Conservation (phyloP, 768 basidiomycete species). For the Xerocomus potaroensis region DNA sequence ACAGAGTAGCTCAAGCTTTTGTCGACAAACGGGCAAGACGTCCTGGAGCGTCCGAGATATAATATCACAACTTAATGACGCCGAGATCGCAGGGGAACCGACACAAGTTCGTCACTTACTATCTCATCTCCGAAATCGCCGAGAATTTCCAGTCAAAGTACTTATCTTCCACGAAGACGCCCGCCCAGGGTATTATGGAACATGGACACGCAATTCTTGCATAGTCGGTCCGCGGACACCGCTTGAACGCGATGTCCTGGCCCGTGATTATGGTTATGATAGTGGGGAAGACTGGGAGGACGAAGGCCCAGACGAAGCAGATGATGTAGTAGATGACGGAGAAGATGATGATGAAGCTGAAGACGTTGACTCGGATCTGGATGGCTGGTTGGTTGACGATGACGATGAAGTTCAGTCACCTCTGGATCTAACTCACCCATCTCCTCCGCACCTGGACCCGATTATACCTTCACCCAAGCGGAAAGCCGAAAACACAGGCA, state of each 20-base stretch:
- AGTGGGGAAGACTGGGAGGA: slow-evolving; percentile 97
- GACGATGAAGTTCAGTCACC: slow-evolving; percentile 63
- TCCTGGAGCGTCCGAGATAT: slow-evolving; percentile 44
- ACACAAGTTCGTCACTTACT: slow-evolving; percentile 63
- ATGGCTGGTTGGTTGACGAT: slow-evolving; percentile 47
- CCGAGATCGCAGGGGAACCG: slow-evolving; percentile 71
- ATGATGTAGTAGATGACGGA: slow-evolving; percentile 59
- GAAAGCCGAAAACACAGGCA: slow-evolving; percentile 51
- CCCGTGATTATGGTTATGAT: slow-evolving; percentile 88
- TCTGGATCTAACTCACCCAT: slow-evolving; percentile 37
- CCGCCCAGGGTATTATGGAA: slow-evolving; percentile 92
- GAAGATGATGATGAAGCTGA: slow-evolving; percentile 67
- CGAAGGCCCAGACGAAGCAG: slow-evolving; percentile 71
- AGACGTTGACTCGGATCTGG: slow-evolving; percentile 41
- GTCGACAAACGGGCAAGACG: slow-evolving; percentile 23
- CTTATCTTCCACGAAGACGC: slow-evolving; percentile 81
- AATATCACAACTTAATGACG: slow-evolving; percentile 66
- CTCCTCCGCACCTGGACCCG: slow-evolving; percentile 29
- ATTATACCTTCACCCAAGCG: slow-evolving; percentile 51
- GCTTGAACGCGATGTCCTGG: slow-evolving; percentile 69
- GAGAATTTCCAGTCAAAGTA: slow-evolving; percentile 67
- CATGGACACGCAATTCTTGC: slow-evolving; percentile 82
- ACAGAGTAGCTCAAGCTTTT: slow-evolving; percentile 20
- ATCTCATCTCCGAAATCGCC: slow-evolving; percentile 55
- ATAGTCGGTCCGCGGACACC: slow-evolving; percentile 81